Base-by-base conservation (phyloP, 2,329 filamentous ascomycete species). In the Verticillium klebahnii region DNA sequence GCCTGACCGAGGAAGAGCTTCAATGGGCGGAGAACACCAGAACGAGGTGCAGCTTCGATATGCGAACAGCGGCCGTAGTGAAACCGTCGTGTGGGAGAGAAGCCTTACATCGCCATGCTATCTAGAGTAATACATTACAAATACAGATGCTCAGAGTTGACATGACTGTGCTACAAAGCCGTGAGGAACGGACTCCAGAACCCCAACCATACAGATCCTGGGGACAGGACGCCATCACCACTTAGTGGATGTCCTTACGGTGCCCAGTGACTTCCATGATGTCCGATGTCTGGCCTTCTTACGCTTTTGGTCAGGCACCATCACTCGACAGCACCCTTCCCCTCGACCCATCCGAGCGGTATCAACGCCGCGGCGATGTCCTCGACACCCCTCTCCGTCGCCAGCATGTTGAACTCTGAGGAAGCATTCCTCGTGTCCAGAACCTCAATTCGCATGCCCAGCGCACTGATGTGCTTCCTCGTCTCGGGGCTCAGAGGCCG, bases 351-450 rank as follows among this genome's bases (percentile, higher is more conserved):
- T 2, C 92, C 93, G 60, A 95, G 83, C 0, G 93, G 93, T 74
- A 98, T 85, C 75, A 99, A 73, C 11, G 93, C 94, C 2, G 92
- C 94, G 32, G 93, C 94, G 64, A 98, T 88, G 69, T 94, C 89
- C 23, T 87, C 83, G 6, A 95, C 87, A 1, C 95, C 94, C 59
- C 95, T 82, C 78, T 99, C 95, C 19, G 93, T 98, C n/a, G 93
- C 94, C 60, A 99, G 78, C 70, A 99, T 74, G 72, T 99, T 99
- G 75, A 95, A 99, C 74, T 97, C 93, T 37, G 93, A 90, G 1
- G 94, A 92, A 9, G 95, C 95, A 76, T 98, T 98, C 65, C 92
- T 83, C 36, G 95, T 98, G 77, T 98, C 95, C 71, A 94, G 84
- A 3, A 97, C 83, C 71, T 99, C 95, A 5, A 98, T 82, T 62